These are phyloP conservation scores for Tieghemiomyces parasiticus DNA, from an alignment of 192 early-diverging fungal genomes.

Conservation along the genomic window DNA sequence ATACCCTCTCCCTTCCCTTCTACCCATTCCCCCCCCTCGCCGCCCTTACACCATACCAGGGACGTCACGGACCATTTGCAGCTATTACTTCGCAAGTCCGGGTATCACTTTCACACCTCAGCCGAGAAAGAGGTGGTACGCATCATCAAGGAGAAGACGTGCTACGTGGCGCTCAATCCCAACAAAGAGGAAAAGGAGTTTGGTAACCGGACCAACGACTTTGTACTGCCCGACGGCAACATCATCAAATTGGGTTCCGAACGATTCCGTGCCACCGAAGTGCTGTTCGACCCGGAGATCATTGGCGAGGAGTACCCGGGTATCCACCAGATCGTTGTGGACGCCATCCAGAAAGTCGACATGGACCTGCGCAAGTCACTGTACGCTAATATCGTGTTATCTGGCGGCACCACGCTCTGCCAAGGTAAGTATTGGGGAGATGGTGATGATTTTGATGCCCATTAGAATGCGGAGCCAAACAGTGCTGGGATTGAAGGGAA, in stretches of 20 bases:
- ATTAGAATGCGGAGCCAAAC: too few relatives aligned
- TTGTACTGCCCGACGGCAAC: slow-evolving; percentile 68
- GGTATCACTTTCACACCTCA: slow-evolving; percentile 74
- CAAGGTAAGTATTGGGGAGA: slow-evolving; percentile 39
- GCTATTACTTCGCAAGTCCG: slow-evolving; percentile 80
- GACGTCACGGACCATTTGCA: slow-evolving; percentile 91
- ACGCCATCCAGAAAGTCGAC: slow-evolving; percentile 87
- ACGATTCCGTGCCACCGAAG: slow-evolving; percentile 89
- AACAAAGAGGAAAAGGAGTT: slow-evolving; percentile 89
- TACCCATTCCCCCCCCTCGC: too few relatives aligned
- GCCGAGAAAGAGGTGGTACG: slow-evolving; percentile 94
- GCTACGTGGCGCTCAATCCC: slow-evolving; percentile 82
- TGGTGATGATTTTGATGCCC: too few relatives aligned
- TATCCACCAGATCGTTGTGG: slow-evolving; percentile 83
- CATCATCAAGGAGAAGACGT: slow-evolving; percentile 91
- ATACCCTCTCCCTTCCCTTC: too few relatives aligned
- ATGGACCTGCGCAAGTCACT: slow-evolving; percentile 83
- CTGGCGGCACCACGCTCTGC: slow-evolving; percentile 91
- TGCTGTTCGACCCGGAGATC: slow-evolving; percentile 87
- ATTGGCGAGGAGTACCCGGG: slow-evolving; percentile 88
- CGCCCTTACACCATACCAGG: too few relatives aligned
- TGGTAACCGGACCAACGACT: slow-evolving; percentile 57
- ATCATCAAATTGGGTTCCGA: slow-evolving; percentile 77
- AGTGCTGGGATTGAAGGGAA: too few relatives aligned
- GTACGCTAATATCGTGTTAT: slow-evolving; percentile 83